These are phyloP conservation scores for Trichoderma orchidacearum DNA, from an alignment of 495 filamentous ascomycete species.

Conservation along the genomic window DNA sequence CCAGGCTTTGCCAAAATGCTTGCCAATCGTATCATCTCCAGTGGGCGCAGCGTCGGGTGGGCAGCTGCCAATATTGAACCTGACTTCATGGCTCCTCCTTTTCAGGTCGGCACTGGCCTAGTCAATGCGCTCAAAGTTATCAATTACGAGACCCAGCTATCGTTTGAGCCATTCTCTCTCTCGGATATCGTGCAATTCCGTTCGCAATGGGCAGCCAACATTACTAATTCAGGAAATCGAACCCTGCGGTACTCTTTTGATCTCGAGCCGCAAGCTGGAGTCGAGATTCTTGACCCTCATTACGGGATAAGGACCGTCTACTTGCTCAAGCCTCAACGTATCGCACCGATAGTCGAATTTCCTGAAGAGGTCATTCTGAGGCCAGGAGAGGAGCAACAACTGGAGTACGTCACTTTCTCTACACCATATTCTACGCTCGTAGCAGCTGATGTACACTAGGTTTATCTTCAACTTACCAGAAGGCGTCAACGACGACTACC, in stretches of 20 bases:
- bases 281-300: constrained; percentile 2
- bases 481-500: constrained; percentile 4
- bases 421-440: not conserved
- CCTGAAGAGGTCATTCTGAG: not conserved
- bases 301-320: not conserved
- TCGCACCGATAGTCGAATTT: not conserved
- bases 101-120: constrained; percentile 33
- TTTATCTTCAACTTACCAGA: constrained; percentile 14
- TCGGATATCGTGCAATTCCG: constrained; percentile 29
- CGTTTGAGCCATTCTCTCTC: constrained; percentile 23
- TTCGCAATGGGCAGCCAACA: constrained; percentile 16
- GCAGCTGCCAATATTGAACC: constrained; percentile 17
- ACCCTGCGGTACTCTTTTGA: constrained; percentile 20
- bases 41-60: constrained; percentile 25
- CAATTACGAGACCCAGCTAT: constrained; percentile 21
- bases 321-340: not conserved
- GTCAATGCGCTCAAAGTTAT: constrained; percentile 30
- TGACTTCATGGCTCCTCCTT: constrained; percentile 22
- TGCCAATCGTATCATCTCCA: constrained; percentile 23
- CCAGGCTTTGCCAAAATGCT: constrained; percentile 19
- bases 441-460: not conserved
- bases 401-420: constrained; percentile 4
- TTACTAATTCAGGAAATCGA: constrained; percentile 25
- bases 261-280: constrained; percentile 9
- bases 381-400: constrained; percentile 12